phyloP scores from a whole-genome alignment of 129 eudicot genomes.

The Logfia minima region DNA sequence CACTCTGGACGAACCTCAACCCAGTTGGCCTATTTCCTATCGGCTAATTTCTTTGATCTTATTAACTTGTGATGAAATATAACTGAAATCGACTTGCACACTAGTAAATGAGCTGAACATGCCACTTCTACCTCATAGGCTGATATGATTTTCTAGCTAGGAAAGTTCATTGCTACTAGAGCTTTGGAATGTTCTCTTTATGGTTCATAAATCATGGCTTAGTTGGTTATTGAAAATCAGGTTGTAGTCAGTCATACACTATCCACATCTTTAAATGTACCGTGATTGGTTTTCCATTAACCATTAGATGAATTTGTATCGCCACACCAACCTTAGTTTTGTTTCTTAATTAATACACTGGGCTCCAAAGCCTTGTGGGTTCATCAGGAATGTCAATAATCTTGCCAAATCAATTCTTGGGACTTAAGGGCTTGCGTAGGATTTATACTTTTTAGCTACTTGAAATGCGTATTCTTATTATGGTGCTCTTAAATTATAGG shows the following conservation, averaged over 20 bases:
- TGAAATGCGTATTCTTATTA: not conserved
- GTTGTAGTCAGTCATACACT: not conserved
- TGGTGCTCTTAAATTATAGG: slow-evolving; percentile 43
- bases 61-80: no score
- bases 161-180: not conserved
- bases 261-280: not conserved
- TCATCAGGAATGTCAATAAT: not conserved
- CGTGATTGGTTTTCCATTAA: not conserved
- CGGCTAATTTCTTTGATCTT: not conserved
- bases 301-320: not conserved
- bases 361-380: not conserved
- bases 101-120: no score
- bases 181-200: not conserved
- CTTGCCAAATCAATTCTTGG: slow-evolving; percentile 5
- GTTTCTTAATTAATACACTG: not conserved
- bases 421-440: not conserved
- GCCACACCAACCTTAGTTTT: not conserved
- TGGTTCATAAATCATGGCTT: not conserved
- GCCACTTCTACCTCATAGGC: not conserved
- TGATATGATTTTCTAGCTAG: not conserved
- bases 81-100: no score
- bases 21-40: not conserved
- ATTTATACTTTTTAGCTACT: not conserved
- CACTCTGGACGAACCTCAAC: not conserved
- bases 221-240: not conserved